Evolutionary conservation across 306 rosid genomes (phyloP), one percentile per base, ranked within the genome.

Genomic region (Castanopsis chinensis): DNA sequence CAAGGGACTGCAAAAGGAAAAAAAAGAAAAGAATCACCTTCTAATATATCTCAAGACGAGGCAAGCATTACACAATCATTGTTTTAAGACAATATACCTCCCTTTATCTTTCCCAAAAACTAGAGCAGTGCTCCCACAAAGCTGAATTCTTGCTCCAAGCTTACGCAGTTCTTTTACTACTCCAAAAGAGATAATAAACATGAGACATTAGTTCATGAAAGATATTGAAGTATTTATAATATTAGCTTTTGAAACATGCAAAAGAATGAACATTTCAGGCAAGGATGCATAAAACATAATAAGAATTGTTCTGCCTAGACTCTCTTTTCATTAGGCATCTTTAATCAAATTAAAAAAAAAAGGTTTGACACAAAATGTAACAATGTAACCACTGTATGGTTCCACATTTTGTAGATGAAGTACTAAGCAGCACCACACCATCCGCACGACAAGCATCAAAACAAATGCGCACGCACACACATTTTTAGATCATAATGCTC

Each of bases 131-230:
- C 79, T 84, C 41, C 79, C 87, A 45, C 76, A 80, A 25, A 76
- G 84, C 63, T 84, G 71, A 65, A 84, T 76, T 52, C 67, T 84
- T 32, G 87, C 82, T 77, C 87, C 87, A 68, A 76, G 79, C 77
- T 80, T 80, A 2, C 18, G 60, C 76, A 84, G 74, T 58, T 84
- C 82, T 18, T 57, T 80, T 71, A 74, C 87, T 84, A n/a, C 27
- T n/a, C 57, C 5, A 83, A 76, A 59, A n/a, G 71, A 83, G 23
- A 17, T 51, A 49, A 43, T 37, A 64, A 17, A 37, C 33, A 71
- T 8, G n/a, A 51, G 73, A 76, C 30, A 58, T 56, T 23, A 13
- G 51, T 52, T n/a, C 7, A 30, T 41, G 5, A 53, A 7, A 41
- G 61, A 56, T n/a, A n/a, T 56, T 56, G 11, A 56, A 49, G 77